Percentiles rank a stretch among this genome's conserved stretches.
Evolutionary conservation across 768 basidiomycete species (phyloP).

Genomic region (Suillus spraguei): DNA sequence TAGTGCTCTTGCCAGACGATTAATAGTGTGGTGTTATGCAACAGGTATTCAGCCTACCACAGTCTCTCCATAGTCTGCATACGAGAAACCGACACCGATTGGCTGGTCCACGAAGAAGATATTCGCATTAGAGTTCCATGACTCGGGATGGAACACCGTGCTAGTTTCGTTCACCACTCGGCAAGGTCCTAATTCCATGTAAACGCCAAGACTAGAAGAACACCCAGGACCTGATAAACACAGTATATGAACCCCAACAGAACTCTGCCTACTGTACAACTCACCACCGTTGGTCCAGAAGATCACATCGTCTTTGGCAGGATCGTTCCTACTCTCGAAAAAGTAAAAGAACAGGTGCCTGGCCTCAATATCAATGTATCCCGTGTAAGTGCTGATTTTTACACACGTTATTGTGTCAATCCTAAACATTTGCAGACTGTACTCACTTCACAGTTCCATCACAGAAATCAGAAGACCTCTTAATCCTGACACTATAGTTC

Average conservation of each 20-base stretch:
- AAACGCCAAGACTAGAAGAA: conserved; percentile 62
- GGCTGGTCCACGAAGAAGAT: conserved; percentile 51
- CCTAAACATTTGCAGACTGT: background rate
- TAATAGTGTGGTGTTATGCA: conserved; percentile 7
- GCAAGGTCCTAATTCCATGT: conserved; percentile 81
- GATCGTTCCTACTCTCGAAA: conserved; percentile 67
- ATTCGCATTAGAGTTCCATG: conserved; percentile 68
- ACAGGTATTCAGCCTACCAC: conserved; percentile 33
- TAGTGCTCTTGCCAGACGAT: conserved; percentile 46
- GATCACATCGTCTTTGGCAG: conserved; percentile 58
- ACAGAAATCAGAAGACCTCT: conserved; percentile 40
- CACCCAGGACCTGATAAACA: conserved; percentile 45
- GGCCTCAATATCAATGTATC: conserved; percentile 68
- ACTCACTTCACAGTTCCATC: conserved; percentile 42
- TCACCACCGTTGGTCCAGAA: conserved; percentile 61
- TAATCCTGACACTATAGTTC: conserved; percentile 42
- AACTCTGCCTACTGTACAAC: conserved; percentile 29
- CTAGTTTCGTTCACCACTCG: conserved; percentile 53
- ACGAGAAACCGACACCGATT: conserved; percentile 48
- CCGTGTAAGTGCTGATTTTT: conserved; percentile 53
- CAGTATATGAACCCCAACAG: background rate
- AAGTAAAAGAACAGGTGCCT: conserved; percentile 76
- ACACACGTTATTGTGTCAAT: conserved; percentile 6
- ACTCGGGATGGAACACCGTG: conserved; percentile 56
- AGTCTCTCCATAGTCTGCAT: conserved; percentile 43